Base-by-base conservation (phyloP, 2,329 filamentous ascomycete genomes). In the Calycina marina region DNA sequence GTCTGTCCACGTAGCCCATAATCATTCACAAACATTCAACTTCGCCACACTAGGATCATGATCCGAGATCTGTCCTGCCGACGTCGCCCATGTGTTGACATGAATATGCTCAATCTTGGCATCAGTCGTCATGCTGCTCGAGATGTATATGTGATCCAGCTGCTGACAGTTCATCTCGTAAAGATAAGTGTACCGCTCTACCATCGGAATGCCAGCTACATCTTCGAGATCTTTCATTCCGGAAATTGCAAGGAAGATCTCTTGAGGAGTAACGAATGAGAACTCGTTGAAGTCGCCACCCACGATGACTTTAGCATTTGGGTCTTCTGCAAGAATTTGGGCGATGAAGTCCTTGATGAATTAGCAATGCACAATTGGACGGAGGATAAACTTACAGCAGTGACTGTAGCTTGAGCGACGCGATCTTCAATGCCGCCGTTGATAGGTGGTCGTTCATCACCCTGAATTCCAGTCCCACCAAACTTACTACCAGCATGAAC, bases 231-330 rank as follows among this genome's bases (percentile, higher is more conserved):
- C 74, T 18, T 60, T 42, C 28, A 82, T 57, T 2, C 66, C 63
- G 0, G 70, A 75, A 13, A 62, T 56, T 3, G 52, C 40, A 1
- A 57, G 47, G 40, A 81, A 78, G 2, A 56, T 56, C 38, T 61
- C 50, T 30, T 81, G 52, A 2, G 77, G 75, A 49, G 62, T 46
- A 6, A 72, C 74, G 39, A 74, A 73, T 4, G 65, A 50, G 49
- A 78, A 82, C 51, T 83, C 77, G 59, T 83, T 82, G 50, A 76
- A 82, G 55, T 83, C 77, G 15, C 77, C 77, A 0, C 69, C 66
- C 2, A 62, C 56, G 37, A 82, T 63, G 41, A 83, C 51, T 14
- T 58, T 59, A 0, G 77, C 75, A 11, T 63, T 54, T 8, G 58
- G 49, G 52, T 80, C 67, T 25, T 62, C 46, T 5, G 57, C 50